Evolutionary conservation across 306 rosid species (phyloP), one percentile per base, ranked within the genome.

Genomic region (Acacia crassicarpa): DNA sequence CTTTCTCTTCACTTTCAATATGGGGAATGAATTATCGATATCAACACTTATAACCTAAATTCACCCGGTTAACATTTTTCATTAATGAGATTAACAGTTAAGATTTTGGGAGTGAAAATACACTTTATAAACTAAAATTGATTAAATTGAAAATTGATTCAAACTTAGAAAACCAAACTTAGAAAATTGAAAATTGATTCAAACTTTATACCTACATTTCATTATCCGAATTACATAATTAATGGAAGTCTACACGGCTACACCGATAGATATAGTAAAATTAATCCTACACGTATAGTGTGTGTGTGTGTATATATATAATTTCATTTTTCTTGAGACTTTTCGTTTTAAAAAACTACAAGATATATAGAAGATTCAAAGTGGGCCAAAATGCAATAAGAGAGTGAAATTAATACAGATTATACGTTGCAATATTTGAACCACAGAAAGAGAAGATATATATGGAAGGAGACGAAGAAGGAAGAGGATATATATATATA

Each of bases 401-500:
- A 23, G 74, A 35, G 75, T 22, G 77, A 45, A 67, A 67, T 68
- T 25, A 20, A 35, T 35, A 8, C 15, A 58, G 27, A 58, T 20
- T 13, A 20, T 68, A 66, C 48, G 65, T 68, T 75, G 84, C 80
- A 65, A 77, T 43, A 13, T 77, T 72, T 54, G 73, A 81, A 81
- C 82, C 85, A 63, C 85, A 81, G n/a, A 77, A 84, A n/a, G 30
- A 58, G 65, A 22, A 27, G 62, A 56, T 51, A 16, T 51, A 51
- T 51, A 17, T 20, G 13, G 23, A n/a, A 20, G 62, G 27, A 56
- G 10, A 20, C 20, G 62, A 56, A 8, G 27, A 56, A n/a, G 62
- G n/a, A 51, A 51, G 23, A 53, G 59, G 59, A 19, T 53, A 7
- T 19, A 15, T 16, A 15, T 5, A 14, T 5, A 14, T 4, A 3